These are phyloP conservation scores for Glomus cerebriforme DNA, from an alignment of 192 early-diverging fungal species.

Conservation along the genomic window DNA sequence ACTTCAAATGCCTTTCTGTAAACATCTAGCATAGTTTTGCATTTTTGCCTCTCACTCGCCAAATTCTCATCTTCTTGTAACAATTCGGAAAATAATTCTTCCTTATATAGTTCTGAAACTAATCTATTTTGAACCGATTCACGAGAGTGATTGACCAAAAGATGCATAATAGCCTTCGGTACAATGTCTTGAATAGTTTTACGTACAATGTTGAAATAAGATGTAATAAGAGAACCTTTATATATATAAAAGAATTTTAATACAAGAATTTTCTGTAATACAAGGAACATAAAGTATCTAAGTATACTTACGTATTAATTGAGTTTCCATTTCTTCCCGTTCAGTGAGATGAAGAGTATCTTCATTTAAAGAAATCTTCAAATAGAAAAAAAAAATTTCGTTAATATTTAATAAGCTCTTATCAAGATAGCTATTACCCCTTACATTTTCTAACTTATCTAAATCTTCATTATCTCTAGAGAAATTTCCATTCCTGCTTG, in stretches of 20 bases:
- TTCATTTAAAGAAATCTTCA: neutral
- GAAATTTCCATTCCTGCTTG: neutral
- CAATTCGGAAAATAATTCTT: constrained; percentile 67
- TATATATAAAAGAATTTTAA: neutral
- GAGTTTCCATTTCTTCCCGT: constrained; percentile 76
- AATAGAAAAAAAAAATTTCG: neutral
- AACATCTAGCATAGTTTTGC: constrained; percentile 74
- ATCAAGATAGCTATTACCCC: neutral
- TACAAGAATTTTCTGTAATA: neutral
- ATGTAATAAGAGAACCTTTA: constrained; percentile 67
- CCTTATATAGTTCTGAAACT: constrained; percentile 74
- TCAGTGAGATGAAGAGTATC: constrained; percentile 38
- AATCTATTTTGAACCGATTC: constrained; percentile 76
- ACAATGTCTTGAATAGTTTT: constrained; percentile 80
- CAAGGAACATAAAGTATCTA: neutral
- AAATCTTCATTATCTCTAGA: constrained; percentile 26
- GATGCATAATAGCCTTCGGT: constrained; percentile 83
- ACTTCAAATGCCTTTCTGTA: constrained; percentile 78
- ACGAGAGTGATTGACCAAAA: constrained; percentile 74
- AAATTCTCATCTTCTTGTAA: constrained; percentile 76
- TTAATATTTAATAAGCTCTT: too few species aligned
- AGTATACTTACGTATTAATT: constrained; percentile 67
- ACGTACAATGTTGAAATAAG: constrained; percentile 78
- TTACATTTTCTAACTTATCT: constrained; percentile 30
- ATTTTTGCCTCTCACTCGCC: constrained; percentile 71